phyloP scores from a whole-genome alignment of 176 grass and related monocot genomes.

The Triticum dicoccoides region DNA sequence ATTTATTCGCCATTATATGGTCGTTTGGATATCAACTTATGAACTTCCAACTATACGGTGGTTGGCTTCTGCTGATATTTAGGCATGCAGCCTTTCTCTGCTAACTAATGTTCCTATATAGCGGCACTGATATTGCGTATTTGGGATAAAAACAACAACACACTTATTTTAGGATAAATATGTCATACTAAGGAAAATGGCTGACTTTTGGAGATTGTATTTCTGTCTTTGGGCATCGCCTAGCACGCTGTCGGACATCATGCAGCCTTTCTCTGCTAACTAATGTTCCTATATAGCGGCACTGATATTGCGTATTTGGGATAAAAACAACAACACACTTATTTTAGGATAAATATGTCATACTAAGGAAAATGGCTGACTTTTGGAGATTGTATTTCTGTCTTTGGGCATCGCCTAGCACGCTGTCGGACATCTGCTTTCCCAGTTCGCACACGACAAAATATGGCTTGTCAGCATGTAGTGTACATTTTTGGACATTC shows the following conservation, averaged over 20 bases:
- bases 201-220: background rate
- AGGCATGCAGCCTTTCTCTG: background rate
- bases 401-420: background rate
- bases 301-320: background rate
- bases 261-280: background rate
- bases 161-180: constrained; percentile 6
- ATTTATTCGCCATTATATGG: background rate
- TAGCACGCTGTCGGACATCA: background rate
- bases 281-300: background rate
- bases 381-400: background rate
- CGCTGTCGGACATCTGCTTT: background rate
- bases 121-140: background rate
- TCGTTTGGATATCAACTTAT: constrained; percentile 14
- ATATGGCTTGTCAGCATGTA: background rate
- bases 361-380: background rate
- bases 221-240: background rate
- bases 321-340: background rate
- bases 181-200: background rate
- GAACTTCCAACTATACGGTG: background rate
- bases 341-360: constrained; percentile 3
- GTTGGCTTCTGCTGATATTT: constrained; percentile 12
- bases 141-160: background rate
- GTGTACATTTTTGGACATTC: background rate
- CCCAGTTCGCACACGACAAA: background rate
- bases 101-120: constrained; percentile 8